These are phyloP conservation scores for Diaporthe capsici DNA, from an alignment of 2,329 filamentous ascomycete species.

Conservation along the genomic window DNA sequence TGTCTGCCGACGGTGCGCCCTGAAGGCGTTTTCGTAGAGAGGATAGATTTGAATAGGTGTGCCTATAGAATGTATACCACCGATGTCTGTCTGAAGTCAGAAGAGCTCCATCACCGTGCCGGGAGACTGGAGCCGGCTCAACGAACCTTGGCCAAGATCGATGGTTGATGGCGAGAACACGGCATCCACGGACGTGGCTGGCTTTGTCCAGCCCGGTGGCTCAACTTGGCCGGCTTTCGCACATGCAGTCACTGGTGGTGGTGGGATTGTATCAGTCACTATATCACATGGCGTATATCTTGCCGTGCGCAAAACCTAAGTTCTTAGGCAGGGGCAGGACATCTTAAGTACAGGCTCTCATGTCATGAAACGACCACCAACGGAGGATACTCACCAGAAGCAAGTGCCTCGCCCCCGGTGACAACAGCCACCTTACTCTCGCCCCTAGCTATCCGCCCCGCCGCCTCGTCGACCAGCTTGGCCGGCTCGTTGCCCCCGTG, in stretches of 20 bases:
- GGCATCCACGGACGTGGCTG: conserved; percentile 48
- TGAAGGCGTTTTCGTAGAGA: conserved; percentile 75
- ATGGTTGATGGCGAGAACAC: conserved; percentile 56
- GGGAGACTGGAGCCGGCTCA: conserved; percentile 61
- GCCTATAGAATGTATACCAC: conserved; percentile 70
- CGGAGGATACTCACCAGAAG: conserved; percentile 60
- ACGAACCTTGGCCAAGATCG: conserved; percentile 58
- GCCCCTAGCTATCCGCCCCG: conserved; percentile 67
- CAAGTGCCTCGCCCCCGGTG: conserved; percentile 75
- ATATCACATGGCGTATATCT: background rate
- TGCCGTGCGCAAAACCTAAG: background rate
- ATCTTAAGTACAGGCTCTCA: background rate
- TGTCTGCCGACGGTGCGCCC: conserved; percentile 69
- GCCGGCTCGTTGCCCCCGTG: conserved; percentile 77
- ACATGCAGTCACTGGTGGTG: conserved; percentile 51
- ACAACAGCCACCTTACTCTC: conserved; percentile 70
- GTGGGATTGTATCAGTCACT: background rate
- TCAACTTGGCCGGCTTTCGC: conserved; percentile 54
- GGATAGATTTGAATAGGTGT: conserved; percentile 78
- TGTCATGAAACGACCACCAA: background rate
- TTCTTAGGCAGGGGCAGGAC: background rate
- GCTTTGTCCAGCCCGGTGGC: conserved; percentile 71
- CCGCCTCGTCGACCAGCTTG: conserved; percentile 74
- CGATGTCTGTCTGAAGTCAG: conserved; percentile 59
- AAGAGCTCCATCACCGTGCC: conserved; percentile 48